A percentile compares a stretch with the other conserved stretches of the same genome.
These are phyloP conservation scores for Didymellaceae sp. DNA, from an alignment of 2,329 filamentous ascomycete genomes.

Conservation along the genomic window DNA sequence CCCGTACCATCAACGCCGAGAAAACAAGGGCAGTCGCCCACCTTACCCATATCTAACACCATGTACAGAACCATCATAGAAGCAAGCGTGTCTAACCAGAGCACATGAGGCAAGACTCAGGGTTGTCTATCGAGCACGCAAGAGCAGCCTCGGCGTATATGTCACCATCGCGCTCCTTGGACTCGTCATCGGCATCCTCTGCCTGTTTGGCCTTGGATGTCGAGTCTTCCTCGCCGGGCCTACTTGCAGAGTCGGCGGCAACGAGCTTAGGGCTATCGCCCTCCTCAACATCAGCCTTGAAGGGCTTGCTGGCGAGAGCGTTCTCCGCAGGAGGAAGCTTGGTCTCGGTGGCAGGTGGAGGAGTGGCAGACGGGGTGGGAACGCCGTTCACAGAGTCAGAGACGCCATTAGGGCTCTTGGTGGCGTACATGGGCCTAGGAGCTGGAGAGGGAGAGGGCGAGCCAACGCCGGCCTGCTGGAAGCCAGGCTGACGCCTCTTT, in stretches of 20 bases:
- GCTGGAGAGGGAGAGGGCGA: conserved; percentile 67
- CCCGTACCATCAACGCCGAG: conserved; percentile 19
- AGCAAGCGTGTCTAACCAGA: conserved; percentile 70
- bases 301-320: conserved; percentile 68
- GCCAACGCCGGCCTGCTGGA: conserved; percentile 28
- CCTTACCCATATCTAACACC: conserved; percentile 19
- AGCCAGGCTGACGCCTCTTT: conserved; percentile 68
- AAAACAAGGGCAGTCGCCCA: conserved; percentile 26
- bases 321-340: conserved; percentile 59
- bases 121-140: conserved; percentile 96
- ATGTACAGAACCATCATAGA: conserved; percentile 9
- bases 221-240: conserved; percentile 66
- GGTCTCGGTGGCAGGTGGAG: conserved; percentile 61
- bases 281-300: conserved; percentile 79
- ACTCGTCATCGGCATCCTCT: conserved; percentile 76
- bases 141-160: conserved; percentile 95
- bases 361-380: conserved; percentile 72
- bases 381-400: conserved; percentile 61
- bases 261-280: conserved; percentile 81
- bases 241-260: conserved; percentile 69
- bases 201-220: conserved; percentile 68
- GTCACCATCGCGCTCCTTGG: conserved; percentile 79
- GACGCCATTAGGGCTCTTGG: conserved; percentile 57
- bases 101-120: conserved; percentile 95
- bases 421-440: conserved; percentile 71